phyloP scores from a whole-genome alignment of 495 filamentous ascomycete genomes.

The Aspergillus coremiiformis region DNA sequence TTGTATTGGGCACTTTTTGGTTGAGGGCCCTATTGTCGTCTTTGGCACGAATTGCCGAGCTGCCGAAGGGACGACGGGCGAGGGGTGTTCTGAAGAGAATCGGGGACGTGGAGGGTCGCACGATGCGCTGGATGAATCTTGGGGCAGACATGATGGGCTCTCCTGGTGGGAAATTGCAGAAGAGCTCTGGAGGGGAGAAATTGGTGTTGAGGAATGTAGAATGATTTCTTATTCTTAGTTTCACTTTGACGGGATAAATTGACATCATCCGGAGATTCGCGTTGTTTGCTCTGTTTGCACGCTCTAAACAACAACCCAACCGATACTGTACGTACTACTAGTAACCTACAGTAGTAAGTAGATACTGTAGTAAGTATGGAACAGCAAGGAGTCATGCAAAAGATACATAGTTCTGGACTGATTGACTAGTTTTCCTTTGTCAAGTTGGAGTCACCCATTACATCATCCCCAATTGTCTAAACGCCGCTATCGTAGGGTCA shows the following conservation, averaged over 20 bases:
- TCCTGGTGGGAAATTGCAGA: background rate
- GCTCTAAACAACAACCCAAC: constrained; percentile 16
- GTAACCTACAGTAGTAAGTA: no score
- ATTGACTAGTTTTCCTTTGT: background rate
- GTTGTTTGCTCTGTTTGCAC: constrained; percentile 36
- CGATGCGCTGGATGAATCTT: constrained; percentile 26
- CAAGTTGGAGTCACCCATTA: background rate
- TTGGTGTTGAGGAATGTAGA: background rate
- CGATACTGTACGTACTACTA: no score
- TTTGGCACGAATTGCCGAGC: constrained; percentile 28
- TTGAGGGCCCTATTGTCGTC: constrained; percentile 46
- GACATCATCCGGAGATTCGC: constrained; percentile 36
- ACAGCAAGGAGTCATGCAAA: background rate
- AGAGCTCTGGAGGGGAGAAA: constrained; percentile 1
- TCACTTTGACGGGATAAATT: constrained; percentile 24
- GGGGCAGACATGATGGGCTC: constrained; percentile 33
- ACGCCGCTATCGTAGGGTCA: constrained; percentile 39
- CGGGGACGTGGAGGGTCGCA: constrained; percentile 24
- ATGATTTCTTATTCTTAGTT: constrained; percentile 13
- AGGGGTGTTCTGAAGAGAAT: constrained; percentile 16
- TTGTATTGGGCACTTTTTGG: constrained; percentile 56
- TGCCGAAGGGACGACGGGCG: constrained; percentile 29
- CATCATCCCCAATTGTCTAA: constrained; percentile 17
- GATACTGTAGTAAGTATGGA: background rate
- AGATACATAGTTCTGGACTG: background rate